Percentiles rank a stretch among this genome's conserved stretches.
Evolutionary conservation across 768 basidiomycete species (phyloP).

Genomic region (Lyophyllum semitale): DNA sequence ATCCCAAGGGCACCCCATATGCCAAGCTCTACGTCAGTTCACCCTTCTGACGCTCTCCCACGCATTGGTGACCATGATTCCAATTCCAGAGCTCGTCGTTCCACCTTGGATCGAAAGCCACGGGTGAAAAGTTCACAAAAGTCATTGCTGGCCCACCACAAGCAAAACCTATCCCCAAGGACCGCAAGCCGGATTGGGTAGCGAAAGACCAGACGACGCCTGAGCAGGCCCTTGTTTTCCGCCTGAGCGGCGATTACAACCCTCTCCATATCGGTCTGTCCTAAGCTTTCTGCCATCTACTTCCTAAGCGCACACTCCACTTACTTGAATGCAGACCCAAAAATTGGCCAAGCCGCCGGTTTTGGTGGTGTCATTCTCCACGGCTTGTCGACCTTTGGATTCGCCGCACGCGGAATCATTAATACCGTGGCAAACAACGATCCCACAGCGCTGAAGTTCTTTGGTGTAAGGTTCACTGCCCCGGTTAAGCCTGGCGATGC

Average conservation of each 20-base stretch:
- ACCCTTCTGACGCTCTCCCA: background rate
- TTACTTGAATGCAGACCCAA: slow-evolving; percentile 53
- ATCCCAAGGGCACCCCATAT: slow-evolving; percentile 59
- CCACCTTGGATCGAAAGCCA: slow-evolving; percentile 68
- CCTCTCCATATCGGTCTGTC: slow-evolving; percentile 68
- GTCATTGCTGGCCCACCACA: slow-evolving; percentile 59
- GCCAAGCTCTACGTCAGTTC: slow-evolving; percentile 60
- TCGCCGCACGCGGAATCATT: slow-evolving; percentile 77
- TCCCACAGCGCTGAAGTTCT: slow-evolving; percentile 61
- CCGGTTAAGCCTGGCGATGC: slow-evolving; percentile 84
- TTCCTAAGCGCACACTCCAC: background rate
- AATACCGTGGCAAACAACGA: slow-evolving; percentile 61
- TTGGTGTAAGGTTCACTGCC: slow-evolving; percentile 77
- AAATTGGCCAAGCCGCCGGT: slow-evolving; percentile 68
- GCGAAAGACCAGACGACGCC: slow-evolving; percentile 62
- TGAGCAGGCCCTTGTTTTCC: slow-evolving; percentile 71
- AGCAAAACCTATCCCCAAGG: slow-evolving; percentile 61
- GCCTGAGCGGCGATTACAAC: slow-evolving; percentile 80
- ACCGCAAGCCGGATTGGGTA: slow-evolving; percentile 61
- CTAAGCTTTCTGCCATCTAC: background rate
- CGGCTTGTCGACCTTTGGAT: slow-evolving; percentile 81
- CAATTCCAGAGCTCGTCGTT: slow-evolving; percentile 58
- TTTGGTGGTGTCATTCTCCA: slow-evolving; percentile 88
- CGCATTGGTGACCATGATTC: no score
- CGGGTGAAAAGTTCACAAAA: slow-evolving; percentile 63